Conservation (phyloP, 208 protist genomes). For the Phytomonas francai region DNA sequence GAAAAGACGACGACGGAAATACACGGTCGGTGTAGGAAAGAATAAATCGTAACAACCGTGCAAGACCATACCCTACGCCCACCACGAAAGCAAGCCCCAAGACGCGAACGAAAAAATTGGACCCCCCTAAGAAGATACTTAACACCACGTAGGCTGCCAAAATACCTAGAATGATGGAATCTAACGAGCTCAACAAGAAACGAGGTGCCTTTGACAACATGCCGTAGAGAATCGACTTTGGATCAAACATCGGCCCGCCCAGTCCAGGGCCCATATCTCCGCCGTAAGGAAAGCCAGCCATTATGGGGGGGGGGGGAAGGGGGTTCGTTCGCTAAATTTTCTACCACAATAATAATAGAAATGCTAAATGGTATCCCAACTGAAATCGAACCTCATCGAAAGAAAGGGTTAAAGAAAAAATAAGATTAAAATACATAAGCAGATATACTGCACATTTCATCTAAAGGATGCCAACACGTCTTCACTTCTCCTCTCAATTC, state of each 20-base stretch:
- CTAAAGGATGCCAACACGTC: too few species aligned
- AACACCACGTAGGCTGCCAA: conserved; percentile 39
- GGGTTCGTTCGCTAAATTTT: too few species aligned
- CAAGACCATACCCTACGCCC: conserved; percentile 17
- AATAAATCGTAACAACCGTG: conserved; percentile 11
- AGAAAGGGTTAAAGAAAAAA: too few species aligned
- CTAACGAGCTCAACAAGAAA: conserved; percentile 37
- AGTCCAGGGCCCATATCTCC: too few species aligned
- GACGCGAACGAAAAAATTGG: conserved; percentile 29
- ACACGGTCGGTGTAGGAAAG: not conserved
- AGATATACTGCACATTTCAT: too few species aligned
- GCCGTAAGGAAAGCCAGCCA: too few species aligned
- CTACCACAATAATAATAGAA: too few species aligned
- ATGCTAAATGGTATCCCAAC: too few species aligned
- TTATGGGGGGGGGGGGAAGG: too few species aligned
- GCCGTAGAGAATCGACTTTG: conserved; percentile 17
- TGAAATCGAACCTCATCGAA: too few species aligned
- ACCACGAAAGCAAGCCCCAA: conserved; percentile 23
- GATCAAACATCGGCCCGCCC: conserved; percentile 17
- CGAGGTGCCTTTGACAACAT: conserved; percentile 31
- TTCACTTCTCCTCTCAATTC: too few species aligned
- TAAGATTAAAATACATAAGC: too few species aligned
- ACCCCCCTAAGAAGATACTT: conserved; percentile 36
- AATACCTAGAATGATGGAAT: conserved; percentile 47
- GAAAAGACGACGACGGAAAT: not conserved